phyloP scores from a whole-genome alignment of 768 basidiomycete genomes.

The Candolleomyces eurysporus region DNA sequence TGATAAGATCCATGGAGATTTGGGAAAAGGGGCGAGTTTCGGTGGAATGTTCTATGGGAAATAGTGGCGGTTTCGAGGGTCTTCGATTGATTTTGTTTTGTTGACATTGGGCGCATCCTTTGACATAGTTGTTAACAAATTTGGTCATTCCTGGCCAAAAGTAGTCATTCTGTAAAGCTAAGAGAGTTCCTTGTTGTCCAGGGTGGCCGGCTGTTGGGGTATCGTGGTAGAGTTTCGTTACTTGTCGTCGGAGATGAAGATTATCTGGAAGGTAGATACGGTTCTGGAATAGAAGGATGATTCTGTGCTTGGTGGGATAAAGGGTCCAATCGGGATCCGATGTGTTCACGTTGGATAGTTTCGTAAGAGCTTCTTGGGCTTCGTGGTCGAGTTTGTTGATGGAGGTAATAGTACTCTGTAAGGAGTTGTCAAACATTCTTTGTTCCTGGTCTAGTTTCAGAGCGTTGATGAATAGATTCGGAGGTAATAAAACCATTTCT shows the following conservation, averaged over 20 bases:
- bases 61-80: constrained; percentile 7
- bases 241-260: neutral
- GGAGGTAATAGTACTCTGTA: neutral
- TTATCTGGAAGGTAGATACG: neutral
- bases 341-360: neutral
- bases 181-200: constrained; percentile 5
- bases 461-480: constrained; percentile 13
- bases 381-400: neutral
- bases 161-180: neutral
- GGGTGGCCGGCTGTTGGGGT: constrained; percentile 1
- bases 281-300: neutral
- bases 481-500: no score
- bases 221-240: constrained; percentile 1
- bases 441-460: constrained; percentile 13
- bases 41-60: neutral
- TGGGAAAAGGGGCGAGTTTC: neutral
- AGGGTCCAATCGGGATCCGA: constrained; percentile 7
- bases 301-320: neutral
- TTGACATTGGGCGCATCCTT: constrained; percentile 12
- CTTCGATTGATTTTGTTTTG: constrained; percentile 12
- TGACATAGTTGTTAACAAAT: constrained; percentile 5
- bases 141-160: constrained; percentile 4
- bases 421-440: constrained; percentile 12
- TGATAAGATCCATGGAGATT: constrained; percentile 4
- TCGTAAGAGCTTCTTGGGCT: neutral